phyloP scores from a whole-genome alignment of 2,329 filamentous ascomycete genomes.

The Aureobasidium sp. region DNA sequence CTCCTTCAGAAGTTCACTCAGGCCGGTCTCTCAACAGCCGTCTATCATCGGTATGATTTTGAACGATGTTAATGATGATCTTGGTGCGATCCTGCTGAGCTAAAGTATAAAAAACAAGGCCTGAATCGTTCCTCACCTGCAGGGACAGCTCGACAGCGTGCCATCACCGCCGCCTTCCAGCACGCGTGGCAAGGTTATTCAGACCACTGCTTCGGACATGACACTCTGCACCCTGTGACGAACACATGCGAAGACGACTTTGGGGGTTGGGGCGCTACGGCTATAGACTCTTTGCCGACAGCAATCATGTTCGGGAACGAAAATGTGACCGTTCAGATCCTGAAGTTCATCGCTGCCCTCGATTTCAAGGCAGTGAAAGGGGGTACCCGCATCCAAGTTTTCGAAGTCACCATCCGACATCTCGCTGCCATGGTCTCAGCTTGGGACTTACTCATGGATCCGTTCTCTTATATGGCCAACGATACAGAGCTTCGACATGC shows the following conservation, averaged over 20 bases:
- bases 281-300: conserved; percentile 19
- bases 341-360: conserved; percentile 16
- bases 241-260: conserved; percentile 21
- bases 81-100: conserved; percentile 8
- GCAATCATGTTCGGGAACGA: conserved; percentile 19
- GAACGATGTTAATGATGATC: conserved; percentile 12
- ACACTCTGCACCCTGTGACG: conserved; percentile 22
- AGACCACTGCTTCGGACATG: conserved; percentile 25
- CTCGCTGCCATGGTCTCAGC: conserved; percentile 20
- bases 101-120: no score
- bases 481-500: conserved; percentile 12
- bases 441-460: conserved; percentile 18
- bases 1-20: not conserved
- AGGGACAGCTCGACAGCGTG: conserved; percentile 12
- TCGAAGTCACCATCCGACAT: conserved; percentile 20
- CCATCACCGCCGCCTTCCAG: conserved; percentile 17
- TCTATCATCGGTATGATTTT: not conserved
- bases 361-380: conserved; percentile 15
- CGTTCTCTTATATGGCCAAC: conserved; percentile 15
- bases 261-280: conserved; percentile 20
- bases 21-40: not conserved
- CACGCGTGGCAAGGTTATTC: conserved; percentile 29
- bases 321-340: conserved; percentile 15
- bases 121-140: not conserved
- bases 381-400: conserved; percentile 17